These are phyloP conservation scores for Uronychia setigera DNA, from an alignment of 73 alveolate species.

Conservation along the genomic window DNA sequence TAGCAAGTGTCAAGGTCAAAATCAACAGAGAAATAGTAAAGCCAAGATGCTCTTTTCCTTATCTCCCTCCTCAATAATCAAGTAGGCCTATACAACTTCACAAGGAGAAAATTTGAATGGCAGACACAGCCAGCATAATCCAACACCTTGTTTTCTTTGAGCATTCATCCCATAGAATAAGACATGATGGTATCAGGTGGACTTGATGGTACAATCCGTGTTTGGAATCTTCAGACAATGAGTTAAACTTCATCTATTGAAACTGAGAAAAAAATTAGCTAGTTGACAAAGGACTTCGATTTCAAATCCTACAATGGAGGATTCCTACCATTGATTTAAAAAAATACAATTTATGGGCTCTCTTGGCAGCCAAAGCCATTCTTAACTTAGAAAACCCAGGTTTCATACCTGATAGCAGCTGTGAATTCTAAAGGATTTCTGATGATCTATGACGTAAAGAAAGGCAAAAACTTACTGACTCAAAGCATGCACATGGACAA, in stretches of 20 bases:
- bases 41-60: background rate
- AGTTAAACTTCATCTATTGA: constrained; percentile 48
- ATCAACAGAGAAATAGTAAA: no score
- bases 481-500: background rate
- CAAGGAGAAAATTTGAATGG: constrained; percentile 45
- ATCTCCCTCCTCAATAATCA: background rate
- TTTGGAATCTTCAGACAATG: constrained; percentile 79
- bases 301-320: background rate
- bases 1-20: no score
- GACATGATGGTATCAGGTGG: constrained; percentile 83
- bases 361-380: constrained; percentile 61
- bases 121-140: constrained; percentile 82
- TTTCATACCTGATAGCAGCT: constrained; percentile 23
- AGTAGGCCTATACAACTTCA: background rate
- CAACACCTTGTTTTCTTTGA: constrained; percentile 83
- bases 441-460: constrained; percentile 58
- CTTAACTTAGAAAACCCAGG: constrained; percentile 14
- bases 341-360: constrained; percentile 55
- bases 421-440: constrained; percentile 65
- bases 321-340: background rate
- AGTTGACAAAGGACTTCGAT: background rate
- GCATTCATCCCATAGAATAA: constrained; percentile 76
- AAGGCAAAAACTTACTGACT: constrained; percentile 6
- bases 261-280: constrained; percentile 48
- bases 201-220: constrained; percentile 80